Base-by-base conservation (phyloP, 306 rosid species). In the Casuarina glauca region DNA sequence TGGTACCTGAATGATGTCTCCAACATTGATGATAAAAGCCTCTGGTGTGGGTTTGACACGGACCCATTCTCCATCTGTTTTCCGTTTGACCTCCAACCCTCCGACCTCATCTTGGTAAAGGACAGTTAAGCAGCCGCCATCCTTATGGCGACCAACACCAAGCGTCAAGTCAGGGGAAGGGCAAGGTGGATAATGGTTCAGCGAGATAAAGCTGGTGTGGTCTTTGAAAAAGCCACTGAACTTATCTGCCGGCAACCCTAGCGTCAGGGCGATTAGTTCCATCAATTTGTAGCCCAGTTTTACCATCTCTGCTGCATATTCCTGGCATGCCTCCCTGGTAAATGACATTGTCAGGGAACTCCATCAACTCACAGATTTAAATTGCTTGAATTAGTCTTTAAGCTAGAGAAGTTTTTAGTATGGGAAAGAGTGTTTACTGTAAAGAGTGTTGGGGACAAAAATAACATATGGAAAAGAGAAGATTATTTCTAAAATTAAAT, bases 81-180 rank as follows among this genome's bases (percentile, higher is more conserved):
- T 89, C 8, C 86, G 75, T 77, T 69, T 89, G 12, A 93, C 95
- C 61, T 93, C 77, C 38, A 93, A 73, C 2, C 96, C 97, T 44
- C 82, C 91, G 9, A 90, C 94, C 0, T 83, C 86, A 48, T 93
- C 96, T 71, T 90, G 91, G 0, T 87, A 87, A 3, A 91, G 90
- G 26, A 91, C 70, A 0, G 94, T 91, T 43, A 93, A 73, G 38
- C 70, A 89, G 0, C 94, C 85, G 10, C 55, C 16, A 36, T 91
- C 97, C 69, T 80, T 90, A 77, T 90, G 96, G 48, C 87, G 84
- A 12, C 93, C 91, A n/a, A 86, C 86, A 0, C 97, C 92, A 2
- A 89, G 90, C 35, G 91, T 86, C 1, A 90, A 68, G 49, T 87
- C 57, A 45, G 93, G 90, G 8, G 44, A 66, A 2, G 97, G 92